Conservation (phyloP, 2,329 filamentous ascomycete genomes). For the Sarocladiaceae sp. region DNA sequence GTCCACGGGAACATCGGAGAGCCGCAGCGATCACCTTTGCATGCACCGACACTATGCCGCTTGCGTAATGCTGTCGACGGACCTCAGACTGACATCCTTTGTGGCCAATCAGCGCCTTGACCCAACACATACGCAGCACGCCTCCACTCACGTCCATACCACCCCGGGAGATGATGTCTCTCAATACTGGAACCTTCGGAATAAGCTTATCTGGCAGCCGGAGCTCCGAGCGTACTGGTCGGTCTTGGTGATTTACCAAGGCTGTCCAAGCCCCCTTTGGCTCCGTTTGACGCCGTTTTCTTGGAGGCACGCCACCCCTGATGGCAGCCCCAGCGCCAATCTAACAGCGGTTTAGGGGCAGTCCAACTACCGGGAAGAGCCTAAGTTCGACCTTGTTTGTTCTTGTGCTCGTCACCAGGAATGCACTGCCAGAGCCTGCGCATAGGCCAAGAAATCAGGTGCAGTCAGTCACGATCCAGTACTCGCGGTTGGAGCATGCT, state of each 20-base stretch:
- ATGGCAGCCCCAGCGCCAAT: no score
- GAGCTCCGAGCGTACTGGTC: conserved; percentile 3
- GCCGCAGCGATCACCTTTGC: background rate
- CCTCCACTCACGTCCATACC: conserved; percentile 2
- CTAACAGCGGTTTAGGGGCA: no score
- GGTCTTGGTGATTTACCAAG: conserved; percentile 5
- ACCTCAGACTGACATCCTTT: no score
- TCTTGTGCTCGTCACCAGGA: no score
- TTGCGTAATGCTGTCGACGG: background rate
- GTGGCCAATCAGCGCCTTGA: conserved; percentile 1
- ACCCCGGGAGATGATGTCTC: conserved; percentile 2
- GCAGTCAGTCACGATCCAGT: no score
- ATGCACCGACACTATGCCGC: background rate
- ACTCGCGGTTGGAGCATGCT: no score
- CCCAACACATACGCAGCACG: background rate
- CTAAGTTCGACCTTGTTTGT: no score
- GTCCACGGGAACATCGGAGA: conserved; percentile 1
- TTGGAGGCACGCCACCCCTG: no score
- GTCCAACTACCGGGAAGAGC: no score
- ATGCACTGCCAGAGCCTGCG: no score
- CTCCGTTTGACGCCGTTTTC: no score
- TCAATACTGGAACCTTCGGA: background rate
- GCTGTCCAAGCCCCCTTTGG: conserved; percentile 1
- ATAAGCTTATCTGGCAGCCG: conserved; percentile 6
- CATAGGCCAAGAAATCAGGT: no score